Evolutionary conservation across 177 flowering plant species (phyloP).

Genomic region (Telopea speciosissima): DNA sequence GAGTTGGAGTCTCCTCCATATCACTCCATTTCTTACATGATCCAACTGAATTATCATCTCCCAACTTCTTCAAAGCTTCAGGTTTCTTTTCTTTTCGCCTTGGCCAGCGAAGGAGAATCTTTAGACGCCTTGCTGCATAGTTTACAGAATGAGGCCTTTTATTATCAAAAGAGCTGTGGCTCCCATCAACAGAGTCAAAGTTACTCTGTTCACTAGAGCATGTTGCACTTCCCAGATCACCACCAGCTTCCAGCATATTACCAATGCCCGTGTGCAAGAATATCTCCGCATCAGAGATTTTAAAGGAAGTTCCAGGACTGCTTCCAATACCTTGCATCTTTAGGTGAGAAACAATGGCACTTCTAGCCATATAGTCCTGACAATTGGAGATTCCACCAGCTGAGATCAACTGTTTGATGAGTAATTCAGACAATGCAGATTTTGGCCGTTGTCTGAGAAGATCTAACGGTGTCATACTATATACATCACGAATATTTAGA

Average conservation of each 20-base stretch:
- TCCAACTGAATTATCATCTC: constrained; percentile 27
- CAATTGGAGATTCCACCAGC: constrained; percentile 68
- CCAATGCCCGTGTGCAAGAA: constrained; percentile 55
- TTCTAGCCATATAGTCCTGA: constrained; percentile 34
- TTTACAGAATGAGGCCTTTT: constrained; percentile 39
- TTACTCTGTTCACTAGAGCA: constrained; percentile 40
- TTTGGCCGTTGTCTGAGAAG: constrained; percentile 58
- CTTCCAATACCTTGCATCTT: constrained; percentile 53
- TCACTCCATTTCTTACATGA: constrained; percentile 27
- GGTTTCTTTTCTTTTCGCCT: constrained; percentile 36
- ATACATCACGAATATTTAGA: constrained; percentile 52
- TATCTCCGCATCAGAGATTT: constrained; percentile 79
- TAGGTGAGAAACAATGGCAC: constrained; percentile 43
- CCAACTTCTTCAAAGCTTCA: constrained; percentile 20
- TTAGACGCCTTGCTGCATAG: constrained; percentile 50
- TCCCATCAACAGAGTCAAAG: constrained; percentile 25
- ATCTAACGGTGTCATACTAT: constrained; percentile 79
- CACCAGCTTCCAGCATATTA: constrained; percentile 28
- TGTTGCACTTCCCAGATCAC: constrained; percentile 32
- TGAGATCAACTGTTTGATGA: constrained; percentile 62
- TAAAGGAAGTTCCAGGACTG: constrained; percentile 89
- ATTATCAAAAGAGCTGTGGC: constrained; percentile 15
- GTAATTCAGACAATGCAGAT: constrained; percentile 65
- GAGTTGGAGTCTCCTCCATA: constrained; percentile 46
- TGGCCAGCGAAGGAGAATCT: constrained; percentile 63